Base-by-base conservation (phyloP, 1,139 yeast species). In the Yamadazyma pseudoaaseri region DNA sequence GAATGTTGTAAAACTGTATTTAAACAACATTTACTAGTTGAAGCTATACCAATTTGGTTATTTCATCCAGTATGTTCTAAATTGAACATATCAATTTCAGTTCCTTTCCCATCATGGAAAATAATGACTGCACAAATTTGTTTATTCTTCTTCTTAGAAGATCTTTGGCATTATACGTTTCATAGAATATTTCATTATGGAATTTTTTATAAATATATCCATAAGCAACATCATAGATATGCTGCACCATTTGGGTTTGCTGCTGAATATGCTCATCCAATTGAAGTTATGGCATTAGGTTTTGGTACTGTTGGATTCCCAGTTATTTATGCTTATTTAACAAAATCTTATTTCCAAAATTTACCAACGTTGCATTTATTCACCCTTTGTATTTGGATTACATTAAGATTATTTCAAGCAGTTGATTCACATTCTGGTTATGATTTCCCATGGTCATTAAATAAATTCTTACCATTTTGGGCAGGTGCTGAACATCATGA, bases 211-310 rank as follows among this genome's bases (percentile, higher is more conserved):
- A 86, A 85, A 65, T 76, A 82, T 58, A 86, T 90, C 49, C 97
- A 90, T 70, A 90, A 90, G 67, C 95, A 86, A 66, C 97, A 90
- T 63, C 97, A 90, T 64, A 81, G 89, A 60, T 90, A 89, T 57
- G 96, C 97, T 17, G 97, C 97, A 26, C 97, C 97, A 20, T 90
- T 90, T 57, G 97, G 97, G 15, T 70, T 90, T 42, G 83, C 97
- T 35, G 97, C 97, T 16, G 97, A 90, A 62, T 90, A 90, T 57
- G 97, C 97, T 6, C 97, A 90, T 54, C 97, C 97, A 3, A 70
- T 82, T 21, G 97, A 90, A 65, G 95, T 92, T 16, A 79, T 89
- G 69, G 74, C 89, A 32, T 70, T 92, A 39, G 97, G 97, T 23
- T 75, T 86, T 39, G 97, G 97, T 37, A 90, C 97, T 16, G 96